Conservation (phyloP, 129 eudicot genomes). For the Centaurea solstitialis region DNA sequence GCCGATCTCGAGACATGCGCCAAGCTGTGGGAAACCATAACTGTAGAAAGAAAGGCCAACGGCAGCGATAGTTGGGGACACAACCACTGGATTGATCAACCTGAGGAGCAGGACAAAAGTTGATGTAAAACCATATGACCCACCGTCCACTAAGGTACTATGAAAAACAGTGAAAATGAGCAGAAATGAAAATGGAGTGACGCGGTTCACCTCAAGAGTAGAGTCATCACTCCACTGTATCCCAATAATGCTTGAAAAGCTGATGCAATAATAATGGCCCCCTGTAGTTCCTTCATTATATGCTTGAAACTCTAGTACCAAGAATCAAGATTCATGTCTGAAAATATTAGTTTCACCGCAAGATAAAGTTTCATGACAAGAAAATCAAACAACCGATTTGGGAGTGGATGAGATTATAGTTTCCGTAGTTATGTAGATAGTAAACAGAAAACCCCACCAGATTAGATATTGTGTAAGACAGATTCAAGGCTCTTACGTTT, state of each 20-base stretch:
- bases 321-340: background rate
- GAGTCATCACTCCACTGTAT: conserved; percentile 89
- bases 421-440: background rate
- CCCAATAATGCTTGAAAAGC: conserved; percentile 92
- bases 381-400: background rate
- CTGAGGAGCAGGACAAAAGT: conserved; percentile 30
- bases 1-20: conserved; percentile 92
- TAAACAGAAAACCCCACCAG: background rate
- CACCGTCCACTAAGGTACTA: background rate
- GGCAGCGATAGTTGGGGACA: conserved; percentile 95
- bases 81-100: conserved; percentile 94
- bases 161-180: background rate
- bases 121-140: background rate
- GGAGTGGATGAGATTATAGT: background rate
- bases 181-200: background rate
- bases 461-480: background rate
- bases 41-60: conserved; percentile 98
- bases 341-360: background rate
- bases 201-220: conserved; percentile 62
- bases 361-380: background rate
- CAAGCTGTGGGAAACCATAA: conserved; percentile 89
- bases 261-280: conserved; percentile 85
- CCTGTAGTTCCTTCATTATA: conserved; percentile 95
- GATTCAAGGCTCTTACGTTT: background rate
- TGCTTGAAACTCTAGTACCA: conserved; percentile 80